Evolutionary conservation across 768 basidiomycete genomes (phyloP).

Genomic region (Boletus sp.): DNA sequence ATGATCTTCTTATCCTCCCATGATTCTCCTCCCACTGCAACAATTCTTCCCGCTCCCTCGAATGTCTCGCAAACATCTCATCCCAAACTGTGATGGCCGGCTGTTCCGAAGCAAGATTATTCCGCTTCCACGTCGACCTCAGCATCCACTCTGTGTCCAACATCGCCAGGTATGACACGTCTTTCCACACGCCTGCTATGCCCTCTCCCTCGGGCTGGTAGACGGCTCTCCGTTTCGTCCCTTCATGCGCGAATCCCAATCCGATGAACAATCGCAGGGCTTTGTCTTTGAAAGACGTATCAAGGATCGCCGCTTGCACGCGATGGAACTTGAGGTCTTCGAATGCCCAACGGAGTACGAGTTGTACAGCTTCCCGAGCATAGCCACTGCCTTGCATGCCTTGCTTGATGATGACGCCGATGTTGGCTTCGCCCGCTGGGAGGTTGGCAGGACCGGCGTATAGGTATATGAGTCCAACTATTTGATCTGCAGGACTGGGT

Average conservation of each 20-base stretch:
- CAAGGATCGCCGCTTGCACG: slow-evolving; percentile 41
- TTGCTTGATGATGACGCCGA: slow-evolving; percentile 51
- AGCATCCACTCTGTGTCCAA: slow-evolving; percentile 60
- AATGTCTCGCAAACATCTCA: slow-evolving; percentile 56
- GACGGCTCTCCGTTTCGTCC: slow-evolving; percentile 54
- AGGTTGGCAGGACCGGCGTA: slow-evolving; percentile 15
- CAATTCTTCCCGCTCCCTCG: slow-evolving; percentile 54
- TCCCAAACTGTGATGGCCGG: slow-evolving; percentile 54
- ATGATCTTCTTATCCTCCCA: slow-evolving; percentile 28
- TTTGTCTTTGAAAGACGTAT: slow-evolving; percentile 40
- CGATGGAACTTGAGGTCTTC: slow-evolving; percentile 35
- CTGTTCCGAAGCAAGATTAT: background rate
- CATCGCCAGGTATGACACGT: slow-evolving; percentile 57
- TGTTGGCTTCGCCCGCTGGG: slow-evolving; percentile 43
- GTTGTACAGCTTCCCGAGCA: slow-evolving; percentile 44
- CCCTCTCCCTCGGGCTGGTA: slow-evolving; percentile 39
- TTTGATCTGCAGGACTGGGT: background rate
- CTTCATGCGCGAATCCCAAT: slow-evolving; percentile 58
- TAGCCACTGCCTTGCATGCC: slow-evolving; percentile 39
- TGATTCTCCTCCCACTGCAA: slow-evolving; percentile 47
- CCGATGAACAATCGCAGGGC: slow-evolving; percentile 48
- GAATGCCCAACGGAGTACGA: slow-evolving; percentile 46
- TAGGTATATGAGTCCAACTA: slow-evolving; percentile 29
- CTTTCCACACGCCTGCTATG: slow-evolving; percentile 48
- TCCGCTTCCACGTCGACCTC: slow-evolving; percentile 23